Percentiles rank a stretch among this genome's conserved stretches.
phyloP scores from a whole-genome alignment of 1,284 basidiomycete species.

The Pseudozyma tsukubaensis region DNA sequence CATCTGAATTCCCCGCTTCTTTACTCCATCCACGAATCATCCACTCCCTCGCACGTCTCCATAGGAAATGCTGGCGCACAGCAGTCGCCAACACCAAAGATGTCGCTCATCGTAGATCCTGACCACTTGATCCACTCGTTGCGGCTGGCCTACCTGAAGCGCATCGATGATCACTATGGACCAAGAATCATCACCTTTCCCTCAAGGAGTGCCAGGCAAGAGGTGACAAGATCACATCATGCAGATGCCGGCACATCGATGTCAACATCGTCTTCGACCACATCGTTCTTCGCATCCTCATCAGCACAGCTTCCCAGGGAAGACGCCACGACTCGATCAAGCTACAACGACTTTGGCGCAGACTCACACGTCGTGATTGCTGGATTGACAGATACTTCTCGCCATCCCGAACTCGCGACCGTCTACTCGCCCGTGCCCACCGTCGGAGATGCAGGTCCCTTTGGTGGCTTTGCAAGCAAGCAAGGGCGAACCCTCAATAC shows the following conservation, averaged over 20 bases:
- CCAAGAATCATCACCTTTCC: slow-evolving; percentile 59
- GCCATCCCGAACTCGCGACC: slow-evolving; percentile 51
- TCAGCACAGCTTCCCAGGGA: slow-evolving; percentile 14
- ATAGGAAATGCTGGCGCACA: background rate
- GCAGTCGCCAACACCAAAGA: slow-evolving; percentile 1
- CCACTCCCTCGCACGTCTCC: background rate
- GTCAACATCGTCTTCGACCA: slow-evolving; percentile 27
- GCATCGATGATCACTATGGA: slow-evolving; percentile 60
- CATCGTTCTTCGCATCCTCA: slow-evolving; percentile 26
- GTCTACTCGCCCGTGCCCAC: slow-evolving; percentile 52
- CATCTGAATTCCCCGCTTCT: too few species aligned
- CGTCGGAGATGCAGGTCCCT: slow-evolving; percentile 21
- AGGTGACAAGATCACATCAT: slow-evolving; percentile 3
- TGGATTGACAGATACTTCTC: slow-evolving; percentile 37
- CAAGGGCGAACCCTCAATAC: background rate
- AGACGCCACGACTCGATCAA: slow-evolving; percentile 3
- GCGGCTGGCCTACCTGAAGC: slow-evolving; percentile 56
- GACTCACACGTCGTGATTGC: slow-evolving; percentile 54
- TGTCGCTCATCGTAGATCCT: slow-evolving; percentile 54
- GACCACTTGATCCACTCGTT: slow-evolving; percentile 59
- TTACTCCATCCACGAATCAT: too few species aligned
- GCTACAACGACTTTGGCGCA: slow-evolving; percentile 20
- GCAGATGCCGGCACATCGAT: background rate
- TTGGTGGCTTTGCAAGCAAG: slow-evolving; percentile 15
- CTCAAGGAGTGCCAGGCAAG: slow-evolving; percentile 10